Evolutionary conservation across 2,329 filamentous ascomycete species (phyloP), one percentile per base, ranked within the genome.

Genomic region (Aaosphaeria pasadenensis): DNA sequence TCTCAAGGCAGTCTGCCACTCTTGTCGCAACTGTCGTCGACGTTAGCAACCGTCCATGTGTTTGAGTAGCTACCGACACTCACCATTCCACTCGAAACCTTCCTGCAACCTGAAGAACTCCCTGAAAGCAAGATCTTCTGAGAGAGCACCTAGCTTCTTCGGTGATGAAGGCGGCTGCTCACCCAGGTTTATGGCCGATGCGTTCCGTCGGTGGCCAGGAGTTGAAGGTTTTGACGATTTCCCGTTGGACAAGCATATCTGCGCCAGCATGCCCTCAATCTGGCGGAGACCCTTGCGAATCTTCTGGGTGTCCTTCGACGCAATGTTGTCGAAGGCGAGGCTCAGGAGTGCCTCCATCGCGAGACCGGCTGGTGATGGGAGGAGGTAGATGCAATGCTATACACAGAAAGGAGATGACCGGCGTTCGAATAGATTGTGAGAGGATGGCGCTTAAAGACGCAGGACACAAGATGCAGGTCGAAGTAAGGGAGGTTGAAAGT

Each of bases 71-170:
- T 36, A n/a, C 7, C n/a, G 4, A 4, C 4, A 48, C 74, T 50
- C 69, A 85, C 83, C 80, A 74, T 99, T 99, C 88, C 91, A 97
- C 74, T 97, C 90, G 67, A 99, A 99, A 3, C 91, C 89, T 66
- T 97, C 91, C 71, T 99, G 94, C 56, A 97, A 71, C 69, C 95
- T 90, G 77, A 96, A 96, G 76, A 97, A 97, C 71, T 96, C 91
- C 57, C 89, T 80, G 67, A 96, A 97, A 17, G 91, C 92, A 17
- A 88, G 89, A 70, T 97, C 94, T 54, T 86, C 82, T 44, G 82
- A 80, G 53, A 96, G 74, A 48, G 90, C 85, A 24, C 76, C 75
- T 43, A 96, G 78, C 66, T 69, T 77, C 72, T 71, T 72, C n/a
- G 67, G 59, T 24, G 62, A 51, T 1, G 57, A 45, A 44, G 59